Conservation (phyloP, 345 rosid genomes). For the Litchi chinensis region DNA sequence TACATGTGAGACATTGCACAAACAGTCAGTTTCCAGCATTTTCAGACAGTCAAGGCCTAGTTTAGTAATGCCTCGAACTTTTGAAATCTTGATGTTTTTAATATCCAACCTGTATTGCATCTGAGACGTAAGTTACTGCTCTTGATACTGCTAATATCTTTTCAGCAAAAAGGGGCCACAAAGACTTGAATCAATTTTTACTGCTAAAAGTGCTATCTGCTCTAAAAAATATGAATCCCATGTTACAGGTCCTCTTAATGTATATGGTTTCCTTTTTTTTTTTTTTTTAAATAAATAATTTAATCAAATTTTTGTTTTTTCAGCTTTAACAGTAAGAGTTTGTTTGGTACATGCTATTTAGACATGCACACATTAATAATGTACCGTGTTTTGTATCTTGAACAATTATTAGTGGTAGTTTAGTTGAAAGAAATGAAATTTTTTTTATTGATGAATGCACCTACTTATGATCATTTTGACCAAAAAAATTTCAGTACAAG, state of each 20-base stretch:
- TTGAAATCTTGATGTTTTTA: not conserved
- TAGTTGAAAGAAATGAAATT: too few species aligned
- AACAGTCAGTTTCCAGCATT: conserved; percentile 1
- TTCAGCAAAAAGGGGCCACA: not conserved
- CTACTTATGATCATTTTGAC: too few species aligned
- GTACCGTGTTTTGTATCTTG: too few species aligned
- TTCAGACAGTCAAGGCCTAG: conserved; percentile 23
- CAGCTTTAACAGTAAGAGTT: not conserved
- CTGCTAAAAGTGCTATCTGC: not conserved
- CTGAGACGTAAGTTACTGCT: not conserved
- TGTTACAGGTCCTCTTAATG: not conserved
- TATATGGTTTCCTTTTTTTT: not conserved
- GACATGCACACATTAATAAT: too few species aligned
- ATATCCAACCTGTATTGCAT: not conserved
- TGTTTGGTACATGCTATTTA: too few species aligned
- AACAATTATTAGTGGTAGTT: too few species aligned
- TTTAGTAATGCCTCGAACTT: conserved; percentile 12
- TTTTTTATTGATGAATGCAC: not conserved
- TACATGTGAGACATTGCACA: conserved; percentile 6
- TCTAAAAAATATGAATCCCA: not conserved
- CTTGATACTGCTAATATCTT: not conserved
- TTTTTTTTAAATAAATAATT: too few species aligned
- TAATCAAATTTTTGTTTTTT: too few species aligned
- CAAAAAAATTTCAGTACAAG: too few species aligned
- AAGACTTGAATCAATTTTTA: not conserved